Base-by-base conservation (phyloP, 202 grass and related monocot genomes). In the Dendrocalamus latiflorus region DNA sequence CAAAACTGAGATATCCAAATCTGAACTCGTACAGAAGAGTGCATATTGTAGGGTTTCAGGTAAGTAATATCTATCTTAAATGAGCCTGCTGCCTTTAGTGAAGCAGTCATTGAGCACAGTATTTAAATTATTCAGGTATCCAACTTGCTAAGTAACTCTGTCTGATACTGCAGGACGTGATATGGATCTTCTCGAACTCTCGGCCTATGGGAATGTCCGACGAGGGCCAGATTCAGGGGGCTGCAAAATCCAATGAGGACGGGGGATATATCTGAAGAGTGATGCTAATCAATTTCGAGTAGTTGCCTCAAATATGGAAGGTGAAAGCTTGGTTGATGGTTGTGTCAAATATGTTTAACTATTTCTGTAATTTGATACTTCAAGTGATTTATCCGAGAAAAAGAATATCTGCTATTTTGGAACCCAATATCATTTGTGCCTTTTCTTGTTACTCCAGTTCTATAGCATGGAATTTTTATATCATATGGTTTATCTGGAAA, bases 101-200 rank as follows among this genome's bases (percentile, higher is more conserved):
- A 65, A 72, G 49, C 17, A 74, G 8, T 21, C n/a, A 16, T 9
- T 44, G 21, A 66, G 36, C 50, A 58, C 10, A 68, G 6, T 69
- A 41, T 72, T 77, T 49, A 77, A 72, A 39, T 74, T 77, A 75
- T 67, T 73, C 8, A 49, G 30, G 33, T 47, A 17, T 45, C 48
- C 8, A 77, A 54, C 49, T 82, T 74, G 55, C 33, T 83, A 55
- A 68, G 16, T 69, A 76, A 84, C 49, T 70, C 54, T 87, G 15
- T 83, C 26, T 81, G 64, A 63, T 75, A 51, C 14, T 49, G 44
- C 79, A 99, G 96, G 96, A 83, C 86, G 87, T 56, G 91, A 99
- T 38, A 95, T 96, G 96, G 96, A 99, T 92, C 85, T 96, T 61
- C 58, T 99, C 72, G 96, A 99, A 83, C 91, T 99, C 62, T 99